Evolutionary conservation across 2,329 filamentous ascomycete species (phyloP), one percentile per base, ranked within the genome.

Genomic region (Fusarium cicatricum): DNA sequence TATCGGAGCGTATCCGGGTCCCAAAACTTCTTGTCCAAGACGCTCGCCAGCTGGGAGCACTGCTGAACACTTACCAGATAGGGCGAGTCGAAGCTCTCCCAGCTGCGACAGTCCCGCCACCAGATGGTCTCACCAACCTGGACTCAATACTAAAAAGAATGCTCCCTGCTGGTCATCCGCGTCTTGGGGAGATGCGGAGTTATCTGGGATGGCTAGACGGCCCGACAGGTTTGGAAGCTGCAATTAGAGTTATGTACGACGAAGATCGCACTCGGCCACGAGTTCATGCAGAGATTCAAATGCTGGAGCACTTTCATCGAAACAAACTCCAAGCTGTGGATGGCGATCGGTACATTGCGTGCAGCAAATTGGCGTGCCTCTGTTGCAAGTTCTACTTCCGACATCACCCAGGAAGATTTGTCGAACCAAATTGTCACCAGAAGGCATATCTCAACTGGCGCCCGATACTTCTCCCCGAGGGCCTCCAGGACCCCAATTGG

Each of bases 321-420:
- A 62, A 62, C 0, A 31, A 60, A 0, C 61, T 76, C 2, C 19
- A 14, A 0, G 83, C 80, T 57, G 69, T 71, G 3, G 70, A 67
- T 2, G 48, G 68, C 5, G 80, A 83, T 52, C 66, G 68, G 3
- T 83, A 76, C 58, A 76, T 85, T 11, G 80, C 76, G 3, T 81
- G 77, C 53, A 85, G 80, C 63, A 85, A 84, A 64, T 74, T 75
- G 0, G 77, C 82, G 3, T 85, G 81, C 49, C 78, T 79, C 52
- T 80, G 77, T 44, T 85, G 80, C 62, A 70, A 70, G 33, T 67
- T 79, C 3, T 82, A 82, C 54, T 75, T 82, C 21, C 65, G 57
- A 9, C 43, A 75, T 11, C 78, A 82, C 42, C 75, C 75, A 0
- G 69, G 67, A 3, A 57, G 8, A 3, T 70, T 60, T 43, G 68